Conservation (phyloP, 169 alveolate species). For the Plasmodium knowlesi region DNA sequence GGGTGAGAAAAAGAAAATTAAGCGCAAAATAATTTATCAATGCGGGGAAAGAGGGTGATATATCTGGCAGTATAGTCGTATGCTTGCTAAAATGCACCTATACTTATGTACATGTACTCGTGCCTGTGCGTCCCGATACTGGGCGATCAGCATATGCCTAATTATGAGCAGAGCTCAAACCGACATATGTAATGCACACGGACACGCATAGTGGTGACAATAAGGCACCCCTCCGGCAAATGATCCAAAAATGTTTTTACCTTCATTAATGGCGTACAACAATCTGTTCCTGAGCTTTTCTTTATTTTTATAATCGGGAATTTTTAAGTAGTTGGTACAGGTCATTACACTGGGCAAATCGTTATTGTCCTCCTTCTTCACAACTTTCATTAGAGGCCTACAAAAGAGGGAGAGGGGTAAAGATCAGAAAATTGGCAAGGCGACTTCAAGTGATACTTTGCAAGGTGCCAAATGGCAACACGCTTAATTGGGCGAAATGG, state of each 20-base stretch:
- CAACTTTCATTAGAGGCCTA: slow-evolving; percentile 90
- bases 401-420: background rate
- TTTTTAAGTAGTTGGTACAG: slow-evolving; percentile 94
- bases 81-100: background rate
- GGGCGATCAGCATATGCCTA: background rate
- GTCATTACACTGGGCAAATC: slow-evolving; percentile 95
- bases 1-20: background rate
- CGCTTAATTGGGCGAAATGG: background rate
- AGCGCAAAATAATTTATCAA: background rate
- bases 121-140: background rate
- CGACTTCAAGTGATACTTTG: no score
- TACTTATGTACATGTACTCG: background rate
- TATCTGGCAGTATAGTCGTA: background rate
- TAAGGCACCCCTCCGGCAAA: slow-evolving; percentile 49
- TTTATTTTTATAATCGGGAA: slow-evolving; percentile 92
- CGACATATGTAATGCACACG: background rate
- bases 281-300: slow-evolving; percentile 88
- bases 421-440: background rate
- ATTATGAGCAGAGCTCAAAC: background rate
- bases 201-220: background rate
- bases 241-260: slow-evolving; percentile 83
- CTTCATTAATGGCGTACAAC: slow-evolving; percentile 92
- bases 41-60: background rate
- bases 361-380: slow-evolving; percentile 85
- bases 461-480: background rate